phyloP scores from a whole-genome alignment of 2,329 filamentous ascomycete genomes.

The Colletotrichum spinosum region DNA sequence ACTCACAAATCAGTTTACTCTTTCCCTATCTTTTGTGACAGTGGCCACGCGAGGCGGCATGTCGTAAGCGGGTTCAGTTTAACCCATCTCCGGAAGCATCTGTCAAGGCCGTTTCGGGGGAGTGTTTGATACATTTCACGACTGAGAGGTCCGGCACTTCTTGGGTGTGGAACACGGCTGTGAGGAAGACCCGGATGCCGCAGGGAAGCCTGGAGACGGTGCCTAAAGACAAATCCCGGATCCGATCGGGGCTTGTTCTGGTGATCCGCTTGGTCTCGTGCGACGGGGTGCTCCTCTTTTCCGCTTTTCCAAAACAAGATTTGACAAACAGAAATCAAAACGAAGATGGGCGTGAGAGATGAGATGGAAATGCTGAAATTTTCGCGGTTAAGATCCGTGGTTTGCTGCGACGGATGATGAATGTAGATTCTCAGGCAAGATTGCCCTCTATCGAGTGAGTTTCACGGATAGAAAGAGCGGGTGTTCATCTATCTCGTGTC shows the following conservation, averaged over 20 bases:
- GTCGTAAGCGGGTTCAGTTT: not conserved
- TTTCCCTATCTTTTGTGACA: not conserved
- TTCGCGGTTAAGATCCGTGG: not conserved
- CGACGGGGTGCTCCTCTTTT: constrained; percentile 5
- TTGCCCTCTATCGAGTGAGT: not conserved
- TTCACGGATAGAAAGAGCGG: constrained; percentile 2
- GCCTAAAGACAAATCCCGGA: constrained; percentile 19
- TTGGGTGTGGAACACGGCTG: not conserved
- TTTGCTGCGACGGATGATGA: not conserved
- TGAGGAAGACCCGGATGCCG: constrained; percentile 1
- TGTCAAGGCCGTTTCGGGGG: constrained; percentile 12
- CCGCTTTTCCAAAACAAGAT: not conserved
- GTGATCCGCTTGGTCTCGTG: constrained; percentile 1
- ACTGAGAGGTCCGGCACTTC: constrained; percentile 18
- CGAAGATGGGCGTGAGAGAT: not conserved
- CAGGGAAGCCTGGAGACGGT: not conserved
- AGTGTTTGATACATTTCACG: constrained; percentile 25
- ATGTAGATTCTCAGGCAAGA: not conserved
- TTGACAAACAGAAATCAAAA: constrained; percentile 9
- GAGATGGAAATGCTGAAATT: not conserved
- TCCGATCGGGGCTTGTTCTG: constrained; percentile 14
- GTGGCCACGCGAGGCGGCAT: too few relatives aligned
- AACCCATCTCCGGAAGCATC: not conserved
- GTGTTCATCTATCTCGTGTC: not conserved
- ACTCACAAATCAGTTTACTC: not conserved